Evolutionary conservation across 2,329 filamentous ascomycete species (phyloP), one percentile per base, ranked within the genome.

Genomic region (Botrytis tulipae): DNA sequence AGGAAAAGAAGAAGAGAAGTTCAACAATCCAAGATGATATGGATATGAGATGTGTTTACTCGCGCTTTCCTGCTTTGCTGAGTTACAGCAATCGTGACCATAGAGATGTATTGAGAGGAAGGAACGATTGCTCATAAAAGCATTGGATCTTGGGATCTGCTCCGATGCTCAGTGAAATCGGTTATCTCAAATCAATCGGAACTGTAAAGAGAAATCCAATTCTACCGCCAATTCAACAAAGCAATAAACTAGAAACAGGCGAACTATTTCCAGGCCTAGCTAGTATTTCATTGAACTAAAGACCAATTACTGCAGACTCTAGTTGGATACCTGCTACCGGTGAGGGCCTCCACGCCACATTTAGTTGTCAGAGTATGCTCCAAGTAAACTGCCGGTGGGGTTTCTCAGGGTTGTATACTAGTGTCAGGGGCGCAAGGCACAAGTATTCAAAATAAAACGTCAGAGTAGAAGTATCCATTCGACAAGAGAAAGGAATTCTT

Each of bases 271-370:
- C 3, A 29, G 16, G 29, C 16, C 46, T 18, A 10, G 46, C 20
- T 10, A 25, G 9, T 25, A n/a, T 14, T 67, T 40, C 51, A 20
- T 18, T 66, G 29, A 12, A n/a, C 20, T 29, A 7, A 42, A 40
- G 9, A 20, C 8, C 3, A n/a, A 63, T 9, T 29, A 42, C 10
- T 42, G 25, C 7, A 20, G n/a, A 40, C 25, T 63, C 37, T 22
- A 48, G 37, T 7, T 42, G 18, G 8, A n/a, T 29, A 42, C 22
- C 35, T 61, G 9, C 85, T 73, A 87, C 83, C n/a, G 8, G 40
- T 4, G 12, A 46, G 14, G n/a, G 51, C 25, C 48, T 51, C n/a
- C 48, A 51, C n/a, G 57, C 57, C 2, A 32, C 29, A 12, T 37
- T 18, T 3, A 3, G 22, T 46, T 46, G 18, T 22, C 16, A 44